Conservation (phyloP, 2,329 filamentous ascomycete genomes). For the Colletotrichum musicola region DNA sequence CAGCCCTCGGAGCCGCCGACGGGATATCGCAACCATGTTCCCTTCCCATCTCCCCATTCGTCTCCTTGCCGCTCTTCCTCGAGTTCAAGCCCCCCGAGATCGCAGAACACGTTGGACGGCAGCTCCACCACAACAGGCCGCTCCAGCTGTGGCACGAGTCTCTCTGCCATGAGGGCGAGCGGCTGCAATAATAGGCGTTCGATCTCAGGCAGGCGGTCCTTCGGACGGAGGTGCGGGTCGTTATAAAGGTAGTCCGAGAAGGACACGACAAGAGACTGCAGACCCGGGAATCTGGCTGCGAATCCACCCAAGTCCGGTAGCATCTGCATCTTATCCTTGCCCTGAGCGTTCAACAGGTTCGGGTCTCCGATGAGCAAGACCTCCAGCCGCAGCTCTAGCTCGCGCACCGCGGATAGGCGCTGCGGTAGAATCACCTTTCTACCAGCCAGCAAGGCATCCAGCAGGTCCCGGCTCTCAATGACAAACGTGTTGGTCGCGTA, state of each 20-base stretch:
- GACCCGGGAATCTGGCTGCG: not conserved
- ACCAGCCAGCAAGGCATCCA: slow-evolving; percentile 24
- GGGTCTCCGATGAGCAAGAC: slow-evolving; percentile 35
- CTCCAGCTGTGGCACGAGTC: not conserved
- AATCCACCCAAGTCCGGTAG: not conserved
- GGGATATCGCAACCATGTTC: not conserved
- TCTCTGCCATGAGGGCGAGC: slow-evolving; percentile 3
- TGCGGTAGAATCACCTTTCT: slow-evolving; percentile 41
- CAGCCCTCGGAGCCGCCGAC: not conserved
- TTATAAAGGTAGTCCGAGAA: slow-evolving; percentile 12
- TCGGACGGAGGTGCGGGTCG: not conserved
- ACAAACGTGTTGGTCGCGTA: slow-evolving; percentile 47
- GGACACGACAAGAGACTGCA: slow-evolving; percentile 10
- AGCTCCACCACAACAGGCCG: slow-evolving; percentile 2
- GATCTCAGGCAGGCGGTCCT: slow-evolving; percentile 8
- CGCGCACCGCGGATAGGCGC: slow-evolving; percentile 41
- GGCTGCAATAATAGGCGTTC: slow-evolving; percentile 18
- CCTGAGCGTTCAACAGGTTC: not conserved
- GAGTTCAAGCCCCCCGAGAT: not conserved
- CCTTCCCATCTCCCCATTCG: slow-evolving; percentile 1
- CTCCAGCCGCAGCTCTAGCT: slow-evolving; percentile 45
- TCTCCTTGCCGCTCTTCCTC: slow-evolving; percentile 1
- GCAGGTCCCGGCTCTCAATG: slow-evolving; percentile 40
- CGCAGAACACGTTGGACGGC: slow-evolving; percentile 10
- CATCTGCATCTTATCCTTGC: not conserved